Evolutionary conservation across 2,329 filamentous ascomycete genomes (phyloP).

Genomic region (Bipolaris cookei): DNA sequence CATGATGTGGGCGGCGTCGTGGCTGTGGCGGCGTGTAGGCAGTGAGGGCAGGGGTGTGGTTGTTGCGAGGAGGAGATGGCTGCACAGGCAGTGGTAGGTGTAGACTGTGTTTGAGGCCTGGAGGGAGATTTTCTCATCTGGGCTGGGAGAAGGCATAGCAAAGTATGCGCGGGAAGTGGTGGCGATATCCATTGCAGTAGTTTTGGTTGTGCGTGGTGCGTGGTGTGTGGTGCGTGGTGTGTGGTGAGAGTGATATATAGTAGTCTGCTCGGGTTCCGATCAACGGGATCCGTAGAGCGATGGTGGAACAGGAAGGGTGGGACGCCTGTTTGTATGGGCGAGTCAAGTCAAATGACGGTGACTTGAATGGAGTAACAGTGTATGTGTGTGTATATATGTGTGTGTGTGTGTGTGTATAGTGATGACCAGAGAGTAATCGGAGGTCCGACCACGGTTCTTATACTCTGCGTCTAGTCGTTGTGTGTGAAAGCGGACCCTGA

Average conservation of each 20-base stretch:
- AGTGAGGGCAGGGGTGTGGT: conserved; percentile 60
- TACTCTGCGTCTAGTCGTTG: conserved; percentile 7
- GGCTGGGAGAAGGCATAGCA: conserved; percentile 41
- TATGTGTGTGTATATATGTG: too few relatives aligned
- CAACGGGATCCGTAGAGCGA: conserved; percentile 6
- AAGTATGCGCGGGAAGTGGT: conserved; percentile 42
- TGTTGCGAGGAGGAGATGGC: conserved; percentile 66
- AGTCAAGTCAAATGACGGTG: background rate
- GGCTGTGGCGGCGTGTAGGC: conserved; percentile 57
- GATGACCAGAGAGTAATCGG: conserved; percentile 7
- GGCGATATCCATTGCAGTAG: conserved; percentile 38
- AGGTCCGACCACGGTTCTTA: conserved; percentile 17
- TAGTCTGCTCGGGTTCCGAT: conserved; percentile 6
- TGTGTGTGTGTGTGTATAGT: background rate
- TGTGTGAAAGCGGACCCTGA: conserved; percentile 9
- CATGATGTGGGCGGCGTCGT: conserved; percentile 65
- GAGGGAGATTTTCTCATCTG: conserved; percentile 43
- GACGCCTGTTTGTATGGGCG: background rate
- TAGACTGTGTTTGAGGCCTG: conserved; percentile 50
- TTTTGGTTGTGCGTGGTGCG: background rate
- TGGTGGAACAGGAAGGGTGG: too few relatives aligned
- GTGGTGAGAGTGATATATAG: conserved; percentile 1
- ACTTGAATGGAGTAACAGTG: background rate
- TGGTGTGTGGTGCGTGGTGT: background rate
- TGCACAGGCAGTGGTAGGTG: conserved; percentile 71